Evolutionary conservation across 2,329 filamentous ascomycete genomes (phyloP).

Genomic region (Trichoderma sp.): DNA sequence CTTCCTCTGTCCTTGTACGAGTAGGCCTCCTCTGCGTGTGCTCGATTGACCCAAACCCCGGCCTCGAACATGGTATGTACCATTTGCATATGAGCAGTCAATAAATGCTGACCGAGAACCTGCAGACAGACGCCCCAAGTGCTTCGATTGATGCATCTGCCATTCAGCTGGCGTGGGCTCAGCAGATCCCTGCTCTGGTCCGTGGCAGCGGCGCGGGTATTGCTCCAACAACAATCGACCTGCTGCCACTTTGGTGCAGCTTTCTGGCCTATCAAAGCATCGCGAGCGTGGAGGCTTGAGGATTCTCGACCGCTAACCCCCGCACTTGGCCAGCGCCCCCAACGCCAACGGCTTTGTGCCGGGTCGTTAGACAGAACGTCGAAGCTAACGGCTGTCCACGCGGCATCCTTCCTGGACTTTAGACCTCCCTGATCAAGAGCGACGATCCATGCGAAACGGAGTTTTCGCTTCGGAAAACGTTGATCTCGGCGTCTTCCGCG

Average conservation of each 20-base stretch:
- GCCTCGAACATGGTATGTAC: neutral
- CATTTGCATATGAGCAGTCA: neutral
- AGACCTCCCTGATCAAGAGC: conserved; percentile 13
- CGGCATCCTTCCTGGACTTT: conserved; percentile 8
- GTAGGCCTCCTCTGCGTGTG: neutral
- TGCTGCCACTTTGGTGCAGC: neutral
- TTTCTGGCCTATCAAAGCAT: neutral
- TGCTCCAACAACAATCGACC: neutral
- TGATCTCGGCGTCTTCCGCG: conserved; percentile 4
- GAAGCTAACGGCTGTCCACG: conserved; percentile 13
- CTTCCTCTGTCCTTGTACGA: neutral
- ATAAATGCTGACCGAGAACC: neutral
- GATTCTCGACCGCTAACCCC: conserved; percentile 20
- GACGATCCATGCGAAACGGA: conserved; percentile 15
- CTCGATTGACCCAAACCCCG: neutral
- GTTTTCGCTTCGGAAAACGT: neutral
- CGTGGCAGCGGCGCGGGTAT: neutral
- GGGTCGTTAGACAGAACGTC: neutral
- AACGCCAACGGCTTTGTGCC: neutral
- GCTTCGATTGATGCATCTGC: neutral
- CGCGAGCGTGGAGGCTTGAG: neutral
- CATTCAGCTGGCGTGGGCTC: conserved; percentile 9
- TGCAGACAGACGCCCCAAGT: neutral
- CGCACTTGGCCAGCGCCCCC: conserved; percentile 14
- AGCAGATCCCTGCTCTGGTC: neutral